Evolutionary conservation across 208 protist species (phyloP), one percentile per base, ranked within the genome.

Genomic region (Trypanosoma theileri): DNA sequence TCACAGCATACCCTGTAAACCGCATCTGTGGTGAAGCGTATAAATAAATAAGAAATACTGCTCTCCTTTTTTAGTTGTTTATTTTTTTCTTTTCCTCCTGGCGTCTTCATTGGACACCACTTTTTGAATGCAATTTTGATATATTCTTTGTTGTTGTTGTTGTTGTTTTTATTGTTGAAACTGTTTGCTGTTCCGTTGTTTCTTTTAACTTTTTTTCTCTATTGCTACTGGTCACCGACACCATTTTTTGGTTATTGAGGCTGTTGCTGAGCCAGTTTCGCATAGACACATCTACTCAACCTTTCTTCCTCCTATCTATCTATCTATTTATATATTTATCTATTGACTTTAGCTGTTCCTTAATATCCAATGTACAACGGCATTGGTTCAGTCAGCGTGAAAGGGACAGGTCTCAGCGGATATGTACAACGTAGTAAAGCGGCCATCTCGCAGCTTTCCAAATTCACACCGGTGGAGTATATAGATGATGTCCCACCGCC

Each of bases 341-440:
- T 53, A 45, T 35, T 24, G n/a, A 11, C 14, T 1, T 55, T 63
- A 12, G 35, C 42, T 42, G 12, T n/a, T 44, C 26, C 21, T 44
- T 45, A 9, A 50, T 26, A 4, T 17, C 13, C 55, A 28, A 95
- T 93, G 90, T 93, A 93, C 77, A 93, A 93, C 63, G 82, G 82
- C n/a, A 59, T 95, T 12, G 84, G 82, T 53, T 66, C 87, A 10
- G 62, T 73, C 6, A 66, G 66, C 24, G 74, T 93, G 41, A 95
- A 95, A 58, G 90, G 90, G 19, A 92, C 81, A 6, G 90, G 90
- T 7, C 77, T 93, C 14, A 95, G 90, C 56, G 90, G 90, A 8
- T 95, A 92, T 64, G 83, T 95, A 26, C 86, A 95, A 79, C 85
- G 90, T 21, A 95, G 90, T 58, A 78, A 78, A 64, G 82, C 81